Evolutionary conservation across 2,329 filamentous ascomycete species (phyloP).

Genomic region (Penicillium sp.): DNA sequence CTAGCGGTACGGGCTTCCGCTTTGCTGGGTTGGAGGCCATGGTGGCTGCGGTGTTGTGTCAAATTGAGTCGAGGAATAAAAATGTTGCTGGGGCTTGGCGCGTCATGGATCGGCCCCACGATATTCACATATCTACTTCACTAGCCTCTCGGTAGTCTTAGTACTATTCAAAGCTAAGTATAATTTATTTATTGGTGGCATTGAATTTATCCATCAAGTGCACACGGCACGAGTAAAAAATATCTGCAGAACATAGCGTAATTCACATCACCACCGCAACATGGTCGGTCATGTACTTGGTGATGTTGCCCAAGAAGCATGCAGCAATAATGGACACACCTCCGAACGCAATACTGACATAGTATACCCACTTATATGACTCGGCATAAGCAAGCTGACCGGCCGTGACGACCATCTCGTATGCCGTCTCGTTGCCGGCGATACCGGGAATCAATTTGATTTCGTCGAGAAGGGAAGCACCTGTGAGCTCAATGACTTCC

Average conservation of each 20-base stretch:
- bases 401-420: constrained; percentile 53
- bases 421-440: constrained; percentile 50
- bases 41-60: constrained; percentile 15
- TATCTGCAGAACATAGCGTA: background rate
- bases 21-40: constrained; percentile 37
- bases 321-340: constrained; percentile 55
- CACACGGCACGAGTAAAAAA: background rate
- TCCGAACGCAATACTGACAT: constrained; percentile 62
- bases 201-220: background rate
- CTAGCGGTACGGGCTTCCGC: constrained; percentile 29
- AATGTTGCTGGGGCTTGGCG: constrained; percentile 25
- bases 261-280: constrained; percentile 51
- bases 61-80: constrained; percentile 7
- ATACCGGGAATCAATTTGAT: constrained; percentile 54
- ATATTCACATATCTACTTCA: background rate
- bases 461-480: constrained; percentile 50
- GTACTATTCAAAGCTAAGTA: background rate
- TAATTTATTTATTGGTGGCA: background rate
- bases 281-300: constrained; percentile 58
- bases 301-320: constrained; percentile 59
- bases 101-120: constrained; percentile 22
- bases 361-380: constrained; percentile 62
- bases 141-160: background rate
- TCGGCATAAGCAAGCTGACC: constrained; percentile 58
- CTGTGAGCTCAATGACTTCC: constrained; percentile 54